Evolutionary conservation across 495 filamentous ascomycete species (phyloP).

Genomic region (Penicillium robsamsonii): DNA sequence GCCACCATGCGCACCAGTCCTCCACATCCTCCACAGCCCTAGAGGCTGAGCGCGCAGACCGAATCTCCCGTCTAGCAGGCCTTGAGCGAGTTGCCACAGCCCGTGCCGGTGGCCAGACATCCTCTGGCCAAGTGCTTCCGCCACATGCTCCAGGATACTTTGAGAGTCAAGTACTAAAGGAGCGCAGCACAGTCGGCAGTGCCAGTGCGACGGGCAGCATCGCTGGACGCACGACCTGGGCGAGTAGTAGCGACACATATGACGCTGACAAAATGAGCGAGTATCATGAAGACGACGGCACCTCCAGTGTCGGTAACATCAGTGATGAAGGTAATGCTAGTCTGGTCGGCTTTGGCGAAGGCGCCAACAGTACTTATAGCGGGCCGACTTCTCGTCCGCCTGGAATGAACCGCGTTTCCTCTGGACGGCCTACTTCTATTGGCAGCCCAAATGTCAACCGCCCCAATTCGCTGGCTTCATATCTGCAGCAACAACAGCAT

Average conservation of each 20-base stretch:
- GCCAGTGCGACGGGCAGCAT: conserved; percentile 75
- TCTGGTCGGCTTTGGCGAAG: conserved; percentile 84
- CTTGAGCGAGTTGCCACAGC: conserved; percentile 74
- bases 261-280: conserved; percentile 72
- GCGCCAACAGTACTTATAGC: conserved; percentile 73
- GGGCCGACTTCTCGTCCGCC: conserved; percentile 60
- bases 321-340: conserved; percentile 74
- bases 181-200: conserved; percentile 81
- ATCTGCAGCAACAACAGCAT: conserved; percentile 29
- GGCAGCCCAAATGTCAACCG: conserved; percentile 33
- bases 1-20: conserved; percentile 55
- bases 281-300: conserved; percentile 56
- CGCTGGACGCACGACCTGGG: conserved; percentile 74
- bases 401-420: conserved; percentile 32
- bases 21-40: conserved; percentile 64
- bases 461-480: conserved; percentile 26
- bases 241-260: conserved; percentile 60
- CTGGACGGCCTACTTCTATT: conserved; percentile 37
- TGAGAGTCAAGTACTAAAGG: conserved; percentile 59
- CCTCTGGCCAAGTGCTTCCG: conserved; percentile 24
- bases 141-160: conserved; percentile 60
- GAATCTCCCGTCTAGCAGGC: conserved; percentile 86
- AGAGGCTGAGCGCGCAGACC: conserved; percentile 88
- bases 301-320: conserved; percentile 65
- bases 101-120: conserved; percentile 47